A percentile compares a stretch with the other conserved stretches of the same genome.
These are phyloP conservation scores for Rhizoclosmatium hyalinum DNA, from an alignment of 371 early-diverging fungal genomes.

Conservation along the genomic window DNA sequence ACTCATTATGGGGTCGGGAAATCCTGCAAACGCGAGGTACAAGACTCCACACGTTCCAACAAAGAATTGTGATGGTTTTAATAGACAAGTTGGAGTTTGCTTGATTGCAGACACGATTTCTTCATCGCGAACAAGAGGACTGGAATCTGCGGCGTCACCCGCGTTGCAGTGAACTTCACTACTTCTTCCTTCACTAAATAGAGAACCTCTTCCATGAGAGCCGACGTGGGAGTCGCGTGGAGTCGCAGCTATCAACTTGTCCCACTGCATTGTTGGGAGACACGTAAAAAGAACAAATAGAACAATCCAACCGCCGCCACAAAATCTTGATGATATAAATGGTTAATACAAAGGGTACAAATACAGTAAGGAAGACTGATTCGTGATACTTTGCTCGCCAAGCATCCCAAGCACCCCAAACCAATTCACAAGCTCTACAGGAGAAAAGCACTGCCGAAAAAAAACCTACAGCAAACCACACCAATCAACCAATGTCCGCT, in stretches of 20 bases:
- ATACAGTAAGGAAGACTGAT: too few relatives aligned
- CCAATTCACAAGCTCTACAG: too few relatives aligned
- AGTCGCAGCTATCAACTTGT: background rate
- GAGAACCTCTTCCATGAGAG: background rate
- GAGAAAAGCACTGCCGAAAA: too few relatives aligned
- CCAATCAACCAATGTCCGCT: too few relatives aligned
- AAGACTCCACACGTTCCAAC: constrained; percentile 10
- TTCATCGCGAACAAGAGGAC: constrained; percentile 11
- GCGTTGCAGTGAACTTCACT: background rate
- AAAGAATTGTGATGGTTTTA: constrained; percentile 13
- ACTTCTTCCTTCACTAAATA: background rate
- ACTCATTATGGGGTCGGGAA: constrained; percentile 14
- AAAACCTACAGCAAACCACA: too few relatives aligned
- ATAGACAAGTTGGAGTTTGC: constrained; percentile 13
- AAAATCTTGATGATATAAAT: too few relatives aligned
- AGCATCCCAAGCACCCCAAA: too few relatives aligned
- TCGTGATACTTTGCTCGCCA: too few relatives aligned
- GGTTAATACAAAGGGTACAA: too few relatives aligned
- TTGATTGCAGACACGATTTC: constrained; percentile 5
- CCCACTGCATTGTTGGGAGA: background rate
- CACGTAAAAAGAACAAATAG: background rate
- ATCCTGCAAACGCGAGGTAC: constrained; percentile 13
- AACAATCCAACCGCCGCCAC: too few relatives aligned
- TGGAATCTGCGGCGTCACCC: background rate
- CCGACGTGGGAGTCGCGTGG: background rate